phyloP scores from a whole-genome alignment of 768 basidiomycete genomes.

The Hericium rajendrae region DNA sequence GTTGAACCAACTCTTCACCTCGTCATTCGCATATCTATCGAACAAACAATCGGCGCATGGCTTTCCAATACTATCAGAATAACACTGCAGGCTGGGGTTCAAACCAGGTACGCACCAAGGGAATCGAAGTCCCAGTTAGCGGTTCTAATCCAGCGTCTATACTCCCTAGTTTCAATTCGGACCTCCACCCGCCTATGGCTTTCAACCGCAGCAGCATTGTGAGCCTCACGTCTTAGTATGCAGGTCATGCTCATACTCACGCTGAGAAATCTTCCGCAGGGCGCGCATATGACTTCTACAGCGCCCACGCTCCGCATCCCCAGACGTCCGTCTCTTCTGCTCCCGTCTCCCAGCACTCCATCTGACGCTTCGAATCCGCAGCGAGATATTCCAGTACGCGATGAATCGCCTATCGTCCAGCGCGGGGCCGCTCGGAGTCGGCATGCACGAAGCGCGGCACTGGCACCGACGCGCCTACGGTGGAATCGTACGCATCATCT shows the following conservation, averaged over 20 bases:
- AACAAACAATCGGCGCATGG: constrained; percentile 21
- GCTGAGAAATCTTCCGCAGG: constrained; percentile 27
- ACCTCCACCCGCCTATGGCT: constrained; percentile 7
- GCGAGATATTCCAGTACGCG: constrained; percentile 28
- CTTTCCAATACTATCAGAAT: constrained; percentile 36
- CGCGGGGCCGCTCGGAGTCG: constrained; percentile 29
- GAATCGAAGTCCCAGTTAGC: neutral
- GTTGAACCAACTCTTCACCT: too few relatives aligned
- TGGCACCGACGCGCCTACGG: constrained; percentile 65
- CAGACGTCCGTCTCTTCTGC: constrained; percentile 41
- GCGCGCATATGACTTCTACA: constrained; percentile 54
- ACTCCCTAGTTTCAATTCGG: constrained; percentile 10
- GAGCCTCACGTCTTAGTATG: constrained; percentile 14
- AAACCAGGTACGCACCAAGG: constrained; percentile 20
- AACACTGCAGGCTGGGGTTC: constrained; percentile 41
- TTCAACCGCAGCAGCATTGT: constrained; percentile 35
- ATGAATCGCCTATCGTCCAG: constrained; percentile 21
- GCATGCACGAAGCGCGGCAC: constrained; percentile 48
- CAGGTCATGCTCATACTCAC: neutral
- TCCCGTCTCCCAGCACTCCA: neutral
- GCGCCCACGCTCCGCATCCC: constrained; percentile 46
- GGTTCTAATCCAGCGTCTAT: neutral
- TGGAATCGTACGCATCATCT: constrained; percentile 33
- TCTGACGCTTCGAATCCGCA: constrained; percentile 7
- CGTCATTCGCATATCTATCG: too few relatives aligned